These are phyloP conservation scores for Ogataea polymorpha DNA, from an alignment of 805 yeast species.

Conservation along the genomic window DNA sequence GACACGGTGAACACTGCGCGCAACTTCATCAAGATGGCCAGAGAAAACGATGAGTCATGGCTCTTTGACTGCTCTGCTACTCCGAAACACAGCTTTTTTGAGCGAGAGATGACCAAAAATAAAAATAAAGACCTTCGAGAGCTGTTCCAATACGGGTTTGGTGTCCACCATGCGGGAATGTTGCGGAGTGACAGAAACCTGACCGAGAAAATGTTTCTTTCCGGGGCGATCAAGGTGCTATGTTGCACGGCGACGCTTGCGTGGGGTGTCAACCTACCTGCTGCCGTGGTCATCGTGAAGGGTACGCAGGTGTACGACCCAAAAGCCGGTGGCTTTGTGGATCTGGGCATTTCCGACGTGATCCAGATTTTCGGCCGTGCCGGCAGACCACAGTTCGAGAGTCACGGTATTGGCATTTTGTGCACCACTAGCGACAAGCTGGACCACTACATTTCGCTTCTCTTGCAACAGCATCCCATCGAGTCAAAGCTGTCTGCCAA, in stretches of 20 bases:
- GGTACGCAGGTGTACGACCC: slow-evolving; percentile 97
- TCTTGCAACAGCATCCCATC: slow-evolving; percentile 94
- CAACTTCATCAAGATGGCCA: slow-evolving; percentile 66
- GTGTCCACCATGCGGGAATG: slow-evolving; percentile 98
- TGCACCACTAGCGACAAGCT: slow-evolving; percentile 79
- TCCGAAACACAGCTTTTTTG: slow-evolving; percentile 41
- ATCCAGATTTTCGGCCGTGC: slow-evolving; percentile 99
- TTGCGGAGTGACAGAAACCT: slow-evolving; percentile 83
- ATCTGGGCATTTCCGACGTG: slow-evolving; percentile 93
- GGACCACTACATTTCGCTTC: slow-evolving; percentile 82
- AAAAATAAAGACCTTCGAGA: slow-evolving; percentile 79
- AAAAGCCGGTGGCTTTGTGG: slow-evolving; percentile 90
- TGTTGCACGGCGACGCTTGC: slow-evolving; percentile 98
- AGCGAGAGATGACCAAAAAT: slow-evolving; percentile 66
- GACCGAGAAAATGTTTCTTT: slow-evolving; percentile 81
- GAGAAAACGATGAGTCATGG: slow-evolving; percentile 51
- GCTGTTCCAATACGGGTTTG: slow-evolving; percentile 77
- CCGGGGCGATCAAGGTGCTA: slow-evolving; percentile 83
- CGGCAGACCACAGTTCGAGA: slow-evolving; percentile 96
- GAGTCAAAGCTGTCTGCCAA: slow-evolving; percentile 79
- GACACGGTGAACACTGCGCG: slow-evolving; percentile 86
- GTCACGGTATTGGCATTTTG: slow-evolving; percentile 86
- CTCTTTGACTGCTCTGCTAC: slow-evolving; percentile 56
- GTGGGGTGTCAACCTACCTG: slow-evolving; percentile 99
- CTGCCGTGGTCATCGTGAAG: slow-evolving; percentile 93